Evolutionary conservation across 768 basidiomycete species (phyloP), one percentile per base, ranked within the genome.

Genomic region (Mycena floridula): DNA sequence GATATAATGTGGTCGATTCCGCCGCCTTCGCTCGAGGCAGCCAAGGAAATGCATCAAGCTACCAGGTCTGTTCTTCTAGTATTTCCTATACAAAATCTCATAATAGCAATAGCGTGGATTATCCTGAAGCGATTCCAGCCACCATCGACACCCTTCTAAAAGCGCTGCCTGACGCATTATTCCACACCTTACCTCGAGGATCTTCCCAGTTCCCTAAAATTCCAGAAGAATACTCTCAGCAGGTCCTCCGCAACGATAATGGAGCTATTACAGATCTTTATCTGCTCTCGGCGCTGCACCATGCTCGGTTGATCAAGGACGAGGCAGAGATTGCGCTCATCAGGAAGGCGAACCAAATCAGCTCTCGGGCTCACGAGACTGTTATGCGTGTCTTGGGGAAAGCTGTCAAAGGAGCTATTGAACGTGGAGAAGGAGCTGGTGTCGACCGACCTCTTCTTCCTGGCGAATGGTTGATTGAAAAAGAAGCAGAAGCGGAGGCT

Each of bases 401-500:
- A 39, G 82, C 82, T 3, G 85, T 85, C 16, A 76, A 77, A 42
- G 74, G 68, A 70, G 37, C 18, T 42, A 73, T 84, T 46, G 60
- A 63, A 50, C 65, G 63, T 26, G 75, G 59, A 13, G 62, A 65
- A 11, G 75, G 64, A 4, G 68, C 69, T 25, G 76, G 69, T 8
- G 66, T 65, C 3, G 64, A 65, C 8, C 64, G 75, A 3, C 81
- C 80, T 0, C 63, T 76, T 4, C 67, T 89, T 3, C 89, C 87
- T 2, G 72, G 74, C 3, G 85, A 93, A 55, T 96, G 94, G 87
- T 67, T 90, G 37, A 89, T 97, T 13, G 81, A 89, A 66, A 89
- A 86, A 53, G 95, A 98, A 63, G 85, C 82, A 0, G 94, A 96
- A 60, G 95, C 92, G 0, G 94, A 95, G 59, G 95, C 93, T 0